Percentiles rank a stretch among this genome's conserved stretches.
Evolutionary conservation across 2,329 filamentous ascomycete species (phyloP).

Genomic region (Fusarium begoniae): DNA sequence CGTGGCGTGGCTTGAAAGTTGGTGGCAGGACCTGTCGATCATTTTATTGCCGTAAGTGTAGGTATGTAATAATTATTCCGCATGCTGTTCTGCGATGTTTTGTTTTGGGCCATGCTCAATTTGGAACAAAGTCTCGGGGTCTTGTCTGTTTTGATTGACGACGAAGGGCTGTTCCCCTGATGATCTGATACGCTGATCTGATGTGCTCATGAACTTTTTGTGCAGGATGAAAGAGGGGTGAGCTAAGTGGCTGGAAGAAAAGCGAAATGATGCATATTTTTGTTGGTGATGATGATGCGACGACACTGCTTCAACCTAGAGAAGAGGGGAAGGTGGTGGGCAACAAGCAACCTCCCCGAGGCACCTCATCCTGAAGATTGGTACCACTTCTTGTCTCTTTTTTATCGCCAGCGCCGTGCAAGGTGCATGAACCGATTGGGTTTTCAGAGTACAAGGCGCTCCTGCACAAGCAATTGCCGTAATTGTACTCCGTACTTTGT

Average conservation of each 20-base stretch:
- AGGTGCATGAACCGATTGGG: not conserved
- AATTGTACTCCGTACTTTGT: not conserved
- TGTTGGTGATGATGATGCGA: conserved; percentile 27
- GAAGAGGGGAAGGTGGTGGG: not conserved
- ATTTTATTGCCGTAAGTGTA: conserved; percentile 3
- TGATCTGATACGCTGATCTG: conserved; percentile 18
- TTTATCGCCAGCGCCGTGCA: not conserved
- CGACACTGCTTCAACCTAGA: not conserved
- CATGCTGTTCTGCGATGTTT: not conserved
- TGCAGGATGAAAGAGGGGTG: conserved; percentile 9
- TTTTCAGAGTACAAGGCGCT: not conserved
- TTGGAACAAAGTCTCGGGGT: not conserved
- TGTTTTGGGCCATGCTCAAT: not conserved
- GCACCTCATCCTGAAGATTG: not conserved
- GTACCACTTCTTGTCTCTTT: not conserved
- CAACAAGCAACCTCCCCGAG: not conserved
- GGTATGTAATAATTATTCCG: not conserved
- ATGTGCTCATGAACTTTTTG: not conserved
- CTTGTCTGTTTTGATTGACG: not conserved
- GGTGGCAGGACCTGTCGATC: conserved; percentile 12
- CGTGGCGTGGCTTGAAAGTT: conserved; percentile 4
- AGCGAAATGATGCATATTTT: not conserved
- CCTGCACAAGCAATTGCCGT: not conserved
- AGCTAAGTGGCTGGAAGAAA: conserved; percentile 16
- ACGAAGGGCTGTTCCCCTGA: not conserved